These are phyloP conservation scores for Seminavis robusta DNA, from an alignment of 108 stramenopile genomes.

Conservation along the genomic window DNA sequence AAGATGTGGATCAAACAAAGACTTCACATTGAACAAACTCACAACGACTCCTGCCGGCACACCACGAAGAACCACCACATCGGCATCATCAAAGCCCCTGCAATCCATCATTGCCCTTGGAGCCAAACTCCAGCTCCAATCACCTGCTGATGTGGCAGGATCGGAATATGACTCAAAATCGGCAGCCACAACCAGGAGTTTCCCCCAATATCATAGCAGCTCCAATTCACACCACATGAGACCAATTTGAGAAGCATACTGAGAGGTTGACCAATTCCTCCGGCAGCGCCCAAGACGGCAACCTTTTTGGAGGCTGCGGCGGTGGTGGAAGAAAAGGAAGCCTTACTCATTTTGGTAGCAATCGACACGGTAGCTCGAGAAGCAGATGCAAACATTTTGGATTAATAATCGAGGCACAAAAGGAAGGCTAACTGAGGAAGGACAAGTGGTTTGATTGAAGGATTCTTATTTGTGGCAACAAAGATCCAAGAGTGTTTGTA, in stretches of 20 bases:
- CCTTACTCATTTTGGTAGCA: too few species aligned
- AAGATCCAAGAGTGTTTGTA: too few species aligned
- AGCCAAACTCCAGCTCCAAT: conserved; percentile 57
- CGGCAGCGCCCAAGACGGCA: conserved; percentile 92
- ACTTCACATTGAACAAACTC: conserved; percentile 50
- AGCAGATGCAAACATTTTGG: too few species aligned
- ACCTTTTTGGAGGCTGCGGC: conserved; percentile 78
- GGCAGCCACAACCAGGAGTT: conserved; percentile 98
- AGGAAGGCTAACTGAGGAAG: too few species aligned
- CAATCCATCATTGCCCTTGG: conserved; percentile 53
- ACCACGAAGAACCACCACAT: conserved; percentile 97
- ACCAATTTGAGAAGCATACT: conserved; percentile 94
- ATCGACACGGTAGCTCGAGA: too few species aligned
- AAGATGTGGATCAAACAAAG: too few species aligned
- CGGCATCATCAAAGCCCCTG: conserved; percentile 68
- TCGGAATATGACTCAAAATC: conserved; percentile 90
- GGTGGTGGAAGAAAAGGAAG: too few species aligned
- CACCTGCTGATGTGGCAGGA: not conserved
- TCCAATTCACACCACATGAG: conserved; percentile 71
- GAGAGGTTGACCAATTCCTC: conserved; percentile 98
- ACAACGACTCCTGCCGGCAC: conserved; percentile 97
- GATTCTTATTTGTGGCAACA: too few species aligned
- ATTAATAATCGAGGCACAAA: too few species aligned
- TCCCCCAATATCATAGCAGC: conserved; percentile 89
- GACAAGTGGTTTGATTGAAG: too few species aligned